Percentiles rank a stretch among this genome's conserved stretches.
Evolutionary conservation across 1,139 yeast genomes (phyloP).

Genomic region (Pneumocystis oryctolagi): DNA sequence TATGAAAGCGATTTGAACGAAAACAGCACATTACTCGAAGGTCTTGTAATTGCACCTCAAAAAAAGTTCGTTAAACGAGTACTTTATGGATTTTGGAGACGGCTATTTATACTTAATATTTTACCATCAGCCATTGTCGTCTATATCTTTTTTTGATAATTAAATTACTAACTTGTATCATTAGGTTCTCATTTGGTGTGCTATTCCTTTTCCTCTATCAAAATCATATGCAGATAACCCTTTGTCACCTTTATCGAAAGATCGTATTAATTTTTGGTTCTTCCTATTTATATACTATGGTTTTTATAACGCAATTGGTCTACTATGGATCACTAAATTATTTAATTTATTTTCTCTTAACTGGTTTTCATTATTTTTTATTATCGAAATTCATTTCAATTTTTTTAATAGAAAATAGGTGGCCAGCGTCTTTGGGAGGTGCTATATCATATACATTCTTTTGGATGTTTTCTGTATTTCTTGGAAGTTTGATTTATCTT

Average conservation of each 20-base stretch:
- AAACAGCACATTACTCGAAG: constrained; percentile 5
- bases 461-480: constrained; percentile 11
- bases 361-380: constrained; percentile 6
- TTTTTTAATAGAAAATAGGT: neutral
- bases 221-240: neutral
- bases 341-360: constrained; percentile 13
- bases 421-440: constrained; percentile 12
- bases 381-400: neutral
- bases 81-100: constrained; percentile 5
- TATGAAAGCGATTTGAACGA: neutral
- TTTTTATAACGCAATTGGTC: constrained; percentile 13
- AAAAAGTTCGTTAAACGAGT: constrained; percentile 1
- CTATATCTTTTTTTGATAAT: neutral
- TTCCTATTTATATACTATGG: constrained; percentile 13
- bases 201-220: constrained; percentile 7
- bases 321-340: constrained; percentile 13
- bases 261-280: constrained; percentile 11
- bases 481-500: constrained; percentile 9
- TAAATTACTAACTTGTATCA: neutral
- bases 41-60: constrained; percentile 5
- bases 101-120: constrained; percentile 3
- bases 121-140: constrained; percentile 7
- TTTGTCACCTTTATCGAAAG: neutral
- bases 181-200: constrained; percentile 6
- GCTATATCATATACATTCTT: constrained; percentile 9